Evolutionary conservation across 2,329 filamentous ascomycete species (phyloP).

Genomic region (Botrytis pseudocinerea): DNA sequence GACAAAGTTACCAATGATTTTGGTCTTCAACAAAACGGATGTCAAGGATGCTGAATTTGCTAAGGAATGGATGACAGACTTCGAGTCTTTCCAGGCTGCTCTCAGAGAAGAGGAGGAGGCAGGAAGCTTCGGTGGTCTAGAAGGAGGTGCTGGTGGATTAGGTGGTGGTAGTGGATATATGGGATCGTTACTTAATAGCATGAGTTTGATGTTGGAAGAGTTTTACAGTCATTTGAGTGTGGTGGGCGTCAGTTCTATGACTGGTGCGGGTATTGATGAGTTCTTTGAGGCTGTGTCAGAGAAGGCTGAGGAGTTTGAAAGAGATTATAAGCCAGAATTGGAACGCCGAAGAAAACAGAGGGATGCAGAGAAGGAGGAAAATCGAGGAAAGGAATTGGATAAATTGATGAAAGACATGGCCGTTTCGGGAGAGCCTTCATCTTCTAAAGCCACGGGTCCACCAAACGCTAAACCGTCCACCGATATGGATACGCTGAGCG

Average conservation of each 20-base stretch:
- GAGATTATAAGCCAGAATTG: slow-evolving; percentile 89
- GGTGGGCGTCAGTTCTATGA: slow-evolving; percentile 90
- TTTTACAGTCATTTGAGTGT: slow-evolving; percentile 95
- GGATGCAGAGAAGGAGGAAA: slow-evolving; percentile 70
- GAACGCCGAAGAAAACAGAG: slow-evolving; percentile 75
- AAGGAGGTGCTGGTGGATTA: slow-evolving; percentile 58
- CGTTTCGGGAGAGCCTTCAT: slow-evolving; percentile 49
- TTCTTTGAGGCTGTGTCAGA: slow-evolving; percentile 88
- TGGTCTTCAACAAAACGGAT: slow-evolving; percentile 99
- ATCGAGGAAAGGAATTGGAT: slow-evolving; percentile 78
- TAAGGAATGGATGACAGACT: slow-evolving; percentile 99
- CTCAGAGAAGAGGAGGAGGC: slow-evolving; percentile 76
- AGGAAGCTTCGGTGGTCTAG: slow-evolving; percentile 72
- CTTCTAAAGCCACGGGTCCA: slow-evolving; percentile 37
- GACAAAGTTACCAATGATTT: slow-evolving; percentile 95
- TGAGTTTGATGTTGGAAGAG: slow-evolving; percentile 96
- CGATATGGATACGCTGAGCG: slow-evolving; percentile 43
- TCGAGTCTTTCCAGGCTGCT: slow-evolving; percentile 90
- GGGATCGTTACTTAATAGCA: slow-evolving; percentile 92
- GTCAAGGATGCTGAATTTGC: slow-evolving; percentile 88
- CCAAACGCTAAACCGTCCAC: slow-evolving; percentile 27
- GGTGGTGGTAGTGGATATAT: slow-evolving; percentile 89
- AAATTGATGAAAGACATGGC: slow-evolving; percentile 95
- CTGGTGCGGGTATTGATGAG: slow-evolving; percentile 85
- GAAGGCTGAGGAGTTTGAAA: slow-evolving; percentile 84